Percentiles rank a stretch among this genome's conserved stretches.
Conservation (phyloP, 345 rosid genomes). For the Camelina neglecta region DNA sequence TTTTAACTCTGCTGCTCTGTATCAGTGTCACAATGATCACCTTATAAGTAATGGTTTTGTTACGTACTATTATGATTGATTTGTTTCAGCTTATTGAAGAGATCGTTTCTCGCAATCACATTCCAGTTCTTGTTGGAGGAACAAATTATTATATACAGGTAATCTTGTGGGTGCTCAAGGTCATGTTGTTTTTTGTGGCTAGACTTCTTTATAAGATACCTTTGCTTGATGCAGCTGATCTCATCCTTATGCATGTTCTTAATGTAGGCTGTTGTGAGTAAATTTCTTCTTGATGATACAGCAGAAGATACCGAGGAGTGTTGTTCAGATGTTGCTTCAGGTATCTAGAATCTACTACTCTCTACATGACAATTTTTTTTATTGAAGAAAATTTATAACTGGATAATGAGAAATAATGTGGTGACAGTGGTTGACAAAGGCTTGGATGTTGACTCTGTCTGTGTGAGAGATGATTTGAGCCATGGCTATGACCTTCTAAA, state of each 20-base stretch:
- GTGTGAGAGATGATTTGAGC: slow-evolving; percentile 40
- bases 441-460: slow-evolving; percentile 41
- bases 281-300: slow-evolving; percentile 78
- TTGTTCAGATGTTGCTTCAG: slow-evolving; percentile 45
- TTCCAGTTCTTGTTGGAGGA: slow-evolving; percentile 95
- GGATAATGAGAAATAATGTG: slow-evolving; percentile 4
- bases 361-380: not conserved
- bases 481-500: slow-evolving; percentile 66
- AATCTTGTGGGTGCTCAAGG: slow-evolving; percentile 5
- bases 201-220: not conserved
- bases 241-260: not conserved
- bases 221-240: not conserved
- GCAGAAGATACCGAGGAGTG: slow-evolving; percentile 48
- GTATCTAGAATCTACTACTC: slow-evolving; percentile 45
- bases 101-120: slow-evolving; percentile 66
- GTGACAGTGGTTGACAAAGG: slow-evolving; percentile 49
- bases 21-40: not conserved
- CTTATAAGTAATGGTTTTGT: not conserved
- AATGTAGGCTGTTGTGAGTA: slow-evolving; percentile 79
- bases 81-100: slow-evolving; percentile 70
- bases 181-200: slow-evolving; percentile 14
- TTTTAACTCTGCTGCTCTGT: not conserved
- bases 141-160: slow-evolving; percentile 97
- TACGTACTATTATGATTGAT: not conserved
- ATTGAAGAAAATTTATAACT: not conserved